A percentile compares a stretch with the other conserved stretches of the same genome.
Evolutionary conservation across 2,329 filamentous ascomycete genomes (phyloP).

Genomic region (Mycosphaerella sp.): DNA sequence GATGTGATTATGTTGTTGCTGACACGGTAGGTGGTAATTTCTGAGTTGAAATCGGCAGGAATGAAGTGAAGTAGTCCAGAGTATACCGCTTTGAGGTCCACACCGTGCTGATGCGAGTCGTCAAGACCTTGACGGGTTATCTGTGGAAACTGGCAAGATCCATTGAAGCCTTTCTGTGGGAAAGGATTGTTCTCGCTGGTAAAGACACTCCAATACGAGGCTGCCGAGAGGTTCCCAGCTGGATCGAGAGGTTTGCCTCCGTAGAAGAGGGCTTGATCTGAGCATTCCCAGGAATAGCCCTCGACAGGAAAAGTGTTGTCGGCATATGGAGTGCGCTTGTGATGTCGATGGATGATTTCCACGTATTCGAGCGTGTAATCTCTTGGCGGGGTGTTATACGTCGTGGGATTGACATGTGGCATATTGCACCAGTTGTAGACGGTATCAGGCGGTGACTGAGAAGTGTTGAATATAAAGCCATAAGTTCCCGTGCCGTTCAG

Average conservation of each 20-base stretch:
- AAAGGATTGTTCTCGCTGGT: conserved; percentile 62
- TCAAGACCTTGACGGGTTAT: conserved; percentile 65
- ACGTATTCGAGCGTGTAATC: conserved; percentile 66
- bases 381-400: conserved; percentile 52
- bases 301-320: conserved; percentile 71
- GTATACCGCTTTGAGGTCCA: conserved; percentile 72
- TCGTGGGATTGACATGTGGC: conserved; percentile 66
- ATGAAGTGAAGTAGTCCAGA: conserved; percentile 62
- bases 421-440: conserved; percentile 82
- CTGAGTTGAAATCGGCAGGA: conserved; percentile 44
- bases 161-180: conserved; percentile 58
- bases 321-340: conserved; percentile 77
- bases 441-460: conserved; percentile 47
- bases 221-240: conserved; percentile 45
- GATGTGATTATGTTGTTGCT: conserved; percentile 79
- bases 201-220: conserved; percentile 61
- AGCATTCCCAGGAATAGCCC: conserved; percentile 65
- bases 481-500: conserved; percentile 58
- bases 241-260: conserved; percentile 55
- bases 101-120: conserved; percentile 69
- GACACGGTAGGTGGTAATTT: conserved; percentile 59
- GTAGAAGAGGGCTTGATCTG: conserved; percentile 63
- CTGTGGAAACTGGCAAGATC: conserved; percentile 74
- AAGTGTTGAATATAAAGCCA: conserved; percentile 68
- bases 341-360: conserved; percentile 76